Base-by-base conservation (phyloP, 495 filamentous ascomycete genomes). In the Amphirosellinia nigrospora region DNA sequence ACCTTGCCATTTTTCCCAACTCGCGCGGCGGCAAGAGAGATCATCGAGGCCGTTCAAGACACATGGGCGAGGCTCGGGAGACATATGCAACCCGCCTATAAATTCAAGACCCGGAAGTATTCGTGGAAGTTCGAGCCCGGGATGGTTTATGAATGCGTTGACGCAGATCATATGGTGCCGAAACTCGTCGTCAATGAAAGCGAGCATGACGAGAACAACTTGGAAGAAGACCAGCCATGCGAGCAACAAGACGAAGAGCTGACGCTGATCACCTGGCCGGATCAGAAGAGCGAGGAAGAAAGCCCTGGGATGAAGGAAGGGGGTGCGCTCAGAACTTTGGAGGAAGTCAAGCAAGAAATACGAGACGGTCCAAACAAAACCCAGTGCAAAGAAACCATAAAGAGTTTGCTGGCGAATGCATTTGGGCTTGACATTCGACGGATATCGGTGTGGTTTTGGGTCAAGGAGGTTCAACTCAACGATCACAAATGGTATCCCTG, bases 61-160 rank as follows among this genome's bases (percentile, higher is more conserved):
- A 60, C 32, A 2, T 69, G 66, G 23, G 32, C 43, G 4, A 45
- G 28, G 5, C 36, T 41, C 23, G 66, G 43, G 8, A 61, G 60
- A 21, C 66, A 69, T 23, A 69, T 69, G 66, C 56, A 43, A 26
- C 66, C 66, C 1, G 66, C 66, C 9, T 69, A 61, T 43, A 69
- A 69, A 36, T 69, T 69, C 34, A 69, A 11, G 15, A 61, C 34
- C 6, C 56, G 43, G 15, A 11, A 13, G 7, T 50, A 28, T 32
- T 69, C 56, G 3, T 62, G 55, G 56, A 69, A 69, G 46, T 69
- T 69, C 34, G 66, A 69, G 53, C 66, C 66, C 16, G 66, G 66
- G 4, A 53, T 45, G 30, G 45, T 69, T 11, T 69, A 69, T 34
- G 56, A 62, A 41, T 41, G 56, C 16, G 46, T 53, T 6, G 45